A percentile compares a stretch with the other conserved stretches of the same genome.
These are phyloP conservation scores for Macrolepiota albuminosa DNA, from an alignment of 768 basidiomycete species.

Conservation along the genomic window DNA sequence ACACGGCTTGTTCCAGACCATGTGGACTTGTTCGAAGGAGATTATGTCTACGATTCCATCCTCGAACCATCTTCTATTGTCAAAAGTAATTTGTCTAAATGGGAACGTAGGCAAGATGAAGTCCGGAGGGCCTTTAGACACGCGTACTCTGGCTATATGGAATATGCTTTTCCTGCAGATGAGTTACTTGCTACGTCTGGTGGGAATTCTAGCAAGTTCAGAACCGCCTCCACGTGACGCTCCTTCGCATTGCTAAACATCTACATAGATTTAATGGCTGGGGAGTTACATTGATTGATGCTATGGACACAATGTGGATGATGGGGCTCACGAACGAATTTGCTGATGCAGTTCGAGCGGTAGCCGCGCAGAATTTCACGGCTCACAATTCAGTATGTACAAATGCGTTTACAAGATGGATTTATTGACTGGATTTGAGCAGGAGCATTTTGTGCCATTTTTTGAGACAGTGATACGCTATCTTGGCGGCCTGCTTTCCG, in stretches of 20 bases:
- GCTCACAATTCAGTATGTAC: constrained; percentile 22
- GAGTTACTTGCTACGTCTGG: constrained; percentile 47
- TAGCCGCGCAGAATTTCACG: constrained; percentile 41
- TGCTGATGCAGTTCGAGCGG: constrained; percentile 44
- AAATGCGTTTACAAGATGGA: not conserved
- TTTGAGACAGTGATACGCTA: constrained; percentile 77
- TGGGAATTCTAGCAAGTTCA: constrained; percentile 46
- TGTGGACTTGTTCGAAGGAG: not conserved
- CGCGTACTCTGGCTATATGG: constrained; percentile 50
- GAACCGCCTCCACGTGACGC: constrained; percentile 11
- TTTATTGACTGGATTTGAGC: constrained; percentile 5
- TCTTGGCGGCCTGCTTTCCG: constrained; percentile 72
- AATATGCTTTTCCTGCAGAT: constrained; percentile 46
- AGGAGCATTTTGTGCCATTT: constrained; percentile 41
- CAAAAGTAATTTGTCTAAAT: constrained; percentile 15
- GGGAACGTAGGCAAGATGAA: constrained; percentile 38
- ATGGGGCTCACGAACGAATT: constrained; percentile 76
- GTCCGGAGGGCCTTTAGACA: constrained; percentile 53
- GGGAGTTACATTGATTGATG: constrained; percentile 66
- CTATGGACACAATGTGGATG: constrained; percentile 77
- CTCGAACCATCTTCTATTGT: not conserved
- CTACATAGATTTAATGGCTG: constrained; percentile 35
- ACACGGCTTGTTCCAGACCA: not conserved
- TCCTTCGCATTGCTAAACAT: not conserved
- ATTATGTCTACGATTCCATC: not conserved